Conservation (phyloP, 169 alveolate species). For the Plasmodium yoelii region DNA sequence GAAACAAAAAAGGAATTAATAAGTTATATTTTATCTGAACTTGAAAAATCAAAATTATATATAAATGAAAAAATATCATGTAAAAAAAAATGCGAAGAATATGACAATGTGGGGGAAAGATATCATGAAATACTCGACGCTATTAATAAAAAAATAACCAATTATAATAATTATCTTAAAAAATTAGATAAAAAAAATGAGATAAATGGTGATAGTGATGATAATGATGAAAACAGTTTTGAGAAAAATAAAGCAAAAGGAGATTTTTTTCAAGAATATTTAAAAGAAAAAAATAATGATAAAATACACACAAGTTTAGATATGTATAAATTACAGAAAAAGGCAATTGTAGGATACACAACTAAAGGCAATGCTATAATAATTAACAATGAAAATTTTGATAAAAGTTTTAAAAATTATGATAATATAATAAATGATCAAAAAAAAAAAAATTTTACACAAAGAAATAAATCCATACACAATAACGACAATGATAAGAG, state of each 20-base stretch:
- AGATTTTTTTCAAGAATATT: slow-evolving; percentile 34
- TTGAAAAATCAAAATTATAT: slow-evolving; percentile 25
- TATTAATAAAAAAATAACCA: slow-evolving; percentile 10
- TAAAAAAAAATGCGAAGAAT: neutral
- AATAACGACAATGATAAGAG: neutral
- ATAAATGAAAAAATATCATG: slow-evolving; percentile 5
- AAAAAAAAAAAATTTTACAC: neutral
- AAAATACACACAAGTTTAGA: neutral
- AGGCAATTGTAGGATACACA: slow-evolving; percentile 48
- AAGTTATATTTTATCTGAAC: slow-evolving; percentile 20
- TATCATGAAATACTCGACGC: slow-evolving; percentile 6
- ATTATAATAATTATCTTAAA: slow-evolving; percentile 9
- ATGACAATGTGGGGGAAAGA: neutral
- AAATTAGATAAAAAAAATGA: neutral
- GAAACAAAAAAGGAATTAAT: neutral
- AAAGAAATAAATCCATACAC: neutral
- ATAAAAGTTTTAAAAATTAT: slow-evolving; percentile 22
- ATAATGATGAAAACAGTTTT: neutral
- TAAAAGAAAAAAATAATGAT: slow-evolving; percentile 1
- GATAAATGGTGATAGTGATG: neutral
- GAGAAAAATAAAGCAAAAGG: neutral
- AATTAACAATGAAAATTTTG: slow-evolving; percentile 52
- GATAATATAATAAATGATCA: neutral
- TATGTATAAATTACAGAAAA: slow-evolving; percentile 29
- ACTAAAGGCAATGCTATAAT: slow-evolving; percentile 56